Percentiles rank a stretch among this genome's conserved stretches.
These are phyloP conservation scores for Solioccasus polychromus DNA, from an alignment of 768 basidiomycete genomes.

Conservation along the genomic window DNA sequence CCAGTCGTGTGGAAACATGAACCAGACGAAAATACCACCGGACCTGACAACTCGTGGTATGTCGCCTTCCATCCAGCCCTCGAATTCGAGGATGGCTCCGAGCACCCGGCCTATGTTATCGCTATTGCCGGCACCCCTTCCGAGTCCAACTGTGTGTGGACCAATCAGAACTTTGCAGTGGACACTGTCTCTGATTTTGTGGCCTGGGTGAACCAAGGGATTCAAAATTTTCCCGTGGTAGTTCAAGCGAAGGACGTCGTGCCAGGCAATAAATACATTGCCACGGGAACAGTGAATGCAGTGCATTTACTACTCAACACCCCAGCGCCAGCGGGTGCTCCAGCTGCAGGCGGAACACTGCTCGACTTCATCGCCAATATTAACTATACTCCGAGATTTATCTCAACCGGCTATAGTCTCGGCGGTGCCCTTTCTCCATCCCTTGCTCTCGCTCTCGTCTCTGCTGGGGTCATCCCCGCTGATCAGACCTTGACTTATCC, in stretches of 20 bases:
- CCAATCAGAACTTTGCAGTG: conserved; percentile 5
- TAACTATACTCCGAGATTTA: neutral
- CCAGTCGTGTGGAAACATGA: conserved; percentile 14
- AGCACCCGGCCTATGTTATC: conserved; percentile 8
- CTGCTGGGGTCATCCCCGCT: neutral
- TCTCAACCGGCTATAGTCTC: conserved; percentile 12
- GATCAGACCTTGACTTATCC: conserved; percentile 1
- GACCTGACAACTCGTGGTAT: conserved; percentile 18
- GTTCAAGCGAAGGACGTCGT: neutral
- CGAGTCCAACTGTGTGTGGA: neutral
- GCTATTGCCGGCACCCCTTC: conserved; percentile 11
- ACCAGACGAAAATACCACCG: neutral
- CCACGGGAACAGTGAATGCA: neutral
- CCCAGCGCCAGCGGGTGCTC: neutral
- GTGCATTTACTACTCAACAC: conserved; percentile 5
- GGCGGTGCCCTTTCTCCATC: conserved; percentile 10
- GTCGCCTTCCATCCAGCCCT: conserved; percentile 8
- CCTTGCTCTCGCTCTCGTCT: conserved; percentile 11
- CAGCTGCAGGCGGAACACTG: neutral
- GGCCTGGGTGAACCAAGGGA: conserved; percentile 5
- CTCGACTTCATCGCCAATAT: conserved; percentile 5
- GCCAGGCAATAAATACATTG: neutral
- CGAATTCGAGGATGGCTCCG: conserved; percentile 10
- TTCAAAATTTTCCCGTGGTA: neutral
- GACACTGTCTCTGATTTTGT: conserved; percentile 9